Base-by-base conservation (phyloP, 495 filamentous ascomycete genomes). In the Lasiosphaeria hispida region DNA sequence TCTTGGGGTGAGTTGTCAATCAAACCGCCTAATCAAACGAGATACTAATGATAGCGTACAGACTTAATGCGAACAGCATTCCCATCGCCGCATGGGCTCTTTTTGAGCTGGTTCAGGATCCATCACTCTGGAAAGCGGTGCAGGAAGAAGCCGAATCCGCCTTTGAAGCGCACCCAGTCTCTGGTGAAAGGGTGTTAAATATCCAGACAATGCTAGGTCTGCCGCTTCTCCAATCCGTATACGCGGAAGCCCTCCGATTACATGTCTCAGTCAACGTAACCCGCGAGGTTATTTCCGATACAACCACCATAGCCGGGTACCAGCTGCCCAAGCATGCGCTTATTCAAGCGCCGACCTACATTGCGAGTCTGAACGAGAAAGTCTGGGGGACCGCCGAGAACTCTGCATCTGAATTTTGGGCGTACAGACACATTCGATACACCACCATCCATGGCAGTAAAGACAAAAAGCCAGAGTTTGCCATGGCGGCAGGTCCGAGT, bases 231-330 rank as follows among this genome's bases (percentile, higher is more conserved):
- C 48, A 52, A 33, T 52, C 48, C n/a, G 34, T 52, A 1, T 52
- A 52, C 36, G 48, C 18, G 34, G 48, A 52, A 9, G 15, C 48
- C 13, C 48, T 52, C 15, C 48, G 48, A 1, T 1, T 52, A 2
- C 48, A 52, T 19, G 48, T 52, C 23, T 52, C 48, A 9, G 48
- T 52, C 11, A 52, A 52, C n/a, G 34, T 52, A 4, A 52, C 48
- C 13, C 48, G 48, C 35, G 48, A 52, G 13, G 48, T 52, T 14
- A 36, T 52, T 37, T 15, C 13, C 23, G 10, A 52, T 14, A 49
- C 9, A 3, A 36, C 36, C 35, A 39, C 48, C n/a, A 38, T 52
- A 7, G 48, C 35, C 7, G 48, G 48, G 3, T 39, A 52, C 33
- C 7, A 52, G 18, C 35, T 52, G 48, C 34, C 34, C 10, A 14